A percentile compares a stretch with the other conserved stretches of the same genome.
Conservation (phyloP, 2,329 filamentous ascomycete genomes). For the Thermochaetoides dissita region DNA sequence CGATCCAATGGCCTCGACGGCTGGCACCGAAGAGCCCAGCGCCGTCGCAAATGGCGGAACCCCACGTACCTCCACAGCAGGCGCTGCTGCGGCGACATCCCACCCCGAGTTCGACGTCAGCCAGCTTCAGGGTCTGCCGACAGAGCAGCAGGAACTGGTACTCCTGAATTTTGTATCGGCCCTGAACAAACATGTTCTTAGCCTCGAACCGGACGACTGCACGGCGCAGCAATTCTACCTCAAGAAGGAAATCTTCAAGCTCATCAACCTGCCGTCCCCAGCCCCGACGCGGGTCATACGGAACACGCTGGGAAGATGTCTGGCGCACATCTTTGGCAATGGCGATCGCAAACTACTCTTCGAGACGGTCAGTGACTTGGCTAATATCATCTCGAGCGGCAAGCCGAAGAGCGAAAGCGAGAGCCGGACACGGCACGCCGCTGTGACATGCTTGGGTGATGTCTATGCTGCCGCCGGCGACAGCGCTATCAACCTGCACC, state of each 20-base stretch:
- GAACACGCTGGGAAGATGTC: slow-evolving; percentile 74
- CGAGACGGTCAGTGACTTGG: slow-evolving; percentile 83
- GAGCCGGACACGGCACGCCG: slow-evolving; percentile 68
- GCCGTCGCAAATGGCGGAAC: slow-evolving; percentile 22
- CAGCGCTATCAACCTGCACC: slow-evolving; percentile 74
- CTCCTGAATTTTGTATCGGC: slow-evolving; percentile 78
- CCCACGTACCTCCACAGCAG: slow-evolving; percentile 14
- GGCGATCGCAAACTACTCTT: slow-evolving; percentile 87
- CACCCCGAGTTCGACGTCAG: slow-evolving; percentile 74
- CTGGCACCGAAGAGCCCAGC: slow-evolving; percentile 17
- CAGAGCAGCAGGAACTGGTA: slow-evolving; percentile 92
- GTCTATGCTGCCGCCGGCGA: slow-evolving; percentile 88
- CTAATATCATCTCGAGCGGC: slow-evolving; percentile 54
- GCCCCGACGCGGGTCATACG: slow-evolving; percentile 77
- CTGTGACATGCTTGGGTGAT: slow-evolving; percentile 72
- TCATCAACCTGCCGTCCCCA: slow-evolving; percentile 70
- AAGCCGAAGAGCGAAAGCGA: slow-evolving; percentile 68
- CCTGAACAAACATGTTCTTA: slow-evolving; percentile 65
- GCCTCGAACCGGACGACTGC: slow-evolving; percentile 62
- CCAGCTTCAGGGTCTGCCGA: slow-evolving; percentile 77
- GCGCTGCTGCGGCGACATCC: slow-evolving; percentile 26
- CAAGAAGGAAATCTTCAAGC: slow-evolving; percentile 88
- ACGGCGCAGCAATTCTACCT: slow-evolving; percentile 81
- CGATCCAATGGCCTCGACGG: slow-evolving; percentile 14
- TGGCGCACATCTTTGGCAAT: slow-evolving; percentile 67